phyloP scores from a whole-genome alignment of 116 monocot genomes.

The Posidonia oceanica region DNA sequence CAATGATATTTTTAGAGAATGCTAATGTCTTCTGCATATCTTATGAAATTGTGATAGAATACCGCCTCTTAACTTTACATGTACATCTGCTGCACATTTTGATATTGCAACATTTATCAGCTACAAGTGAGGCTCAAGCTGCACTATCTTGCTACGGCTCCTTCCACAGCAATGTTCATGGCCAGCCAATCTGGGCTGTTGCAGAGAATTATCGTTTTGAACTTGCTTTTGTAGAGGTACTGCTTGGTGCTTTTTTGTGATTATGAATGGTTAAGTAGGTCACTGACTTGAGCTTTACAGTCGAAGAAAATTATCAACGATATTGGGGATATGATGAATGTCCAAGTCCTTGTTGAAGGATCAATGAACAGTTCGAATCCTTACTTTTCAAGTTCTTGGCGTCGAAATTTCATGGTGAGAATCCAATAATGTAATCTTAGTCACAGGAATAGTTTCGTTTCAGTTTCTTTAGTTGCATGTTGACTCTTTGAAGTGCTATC shows the following conservation, averaged over 20 bases:
- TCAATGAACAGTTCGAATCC: slow-evolving; percentile 97
- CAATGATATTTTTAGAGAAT: neutral
- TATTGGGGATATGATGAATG: slow-evolving; percentile 91
- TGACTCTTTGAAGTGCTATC: too few relatives aligned
- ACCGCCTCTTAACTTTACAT: neutral
- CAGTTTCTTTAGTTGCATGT: too few relatives aligned
- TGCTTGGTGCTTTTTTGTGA: neutral
- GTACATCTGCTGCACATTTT: neutral
- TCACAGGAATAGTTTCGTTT: neutral
- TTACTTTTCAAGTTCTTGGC: slow-evolving; percentile 87
- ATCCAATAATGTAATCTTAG: neutral
- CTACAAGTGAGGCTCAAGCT: slow-evolving; percentile 54
- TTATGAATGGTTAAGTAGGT: neutral
- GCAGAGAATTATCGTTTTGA: slow-evolving; percentile 97
- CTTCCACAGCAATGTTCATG: slow-evolving; percentile 17
- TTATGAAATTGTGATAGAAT: neutral
- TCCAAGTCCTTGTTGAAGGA: slow-evolving; percentile 85
- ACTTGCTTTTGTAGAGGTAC: slow-evolving; percentile 91
- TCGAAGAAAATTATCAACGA: slow-evolving; percentile 59
- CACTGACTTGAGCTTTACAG: slow-evolving; percentile 25
- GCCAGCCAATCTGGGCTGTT: slow-evolving; percentile 80
- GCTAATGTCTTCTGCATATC: neutral
- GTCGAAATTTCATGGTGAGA: slow-evolving; percentile 68
- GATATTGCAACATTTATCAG: slow-evolving; percentile 26
- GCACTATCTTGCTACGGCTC: slow-evolving; percentile 66